phyloP scores from a whole-genome alignment of 2,329 filamentous ascomycete species.

The Pseudonectria foliicola region DNA sequence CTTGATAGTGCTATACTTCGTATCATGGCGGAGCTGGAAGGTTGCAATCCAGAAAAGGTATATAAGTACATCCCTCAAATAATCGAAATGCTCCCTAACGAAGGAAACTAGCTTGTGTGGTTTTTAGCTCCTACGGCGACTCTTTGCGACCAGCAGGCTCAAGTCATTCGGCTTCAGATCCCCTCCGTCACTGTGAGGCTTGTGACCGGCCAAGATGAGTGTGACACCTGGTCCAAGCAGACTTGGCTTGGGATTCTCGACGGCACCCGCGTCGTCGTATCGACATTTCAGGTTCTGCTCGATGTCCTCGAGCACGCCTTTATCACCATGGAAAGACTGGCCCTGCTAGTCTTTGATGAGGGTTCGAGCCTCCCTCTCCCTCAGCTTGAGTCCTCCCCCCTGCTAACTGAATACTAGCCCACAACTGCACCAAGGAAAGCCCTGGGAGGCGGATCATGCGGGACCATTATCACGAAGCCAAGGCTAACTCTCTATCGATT shows the following conservation, averaged over 20 bases:
- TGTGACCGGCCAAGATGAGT: constrained; percentile 59
- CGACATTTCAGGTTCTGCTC: constrained; percentile 66
- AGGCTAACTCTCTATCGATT: constrained; percentile 29
- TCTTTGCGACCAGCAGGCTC: constrained; percentile 59
- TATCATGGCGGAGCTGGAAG: constrained; percentile 58
- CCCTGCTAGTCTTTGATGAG: constrained; percentile 77
- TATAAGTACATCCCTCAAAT: not conserved
- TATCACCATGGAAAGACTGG: constrained; percentile 54
- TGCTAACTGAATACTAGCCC: constrained; percentile 45
- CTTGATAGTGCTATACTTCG: constrained; percentile 56
- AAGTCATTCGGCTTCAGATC: constrained; percentile 53
- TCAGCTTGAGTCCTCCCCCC: not conserved
- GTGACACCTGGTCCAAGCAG: constrained; percentile 64
- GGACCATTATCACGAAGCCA: constrained; percentile 56
- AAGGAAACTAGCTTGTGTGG: constrained; percentile 52
- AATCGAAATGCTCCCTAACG: constrained; percentile 5
- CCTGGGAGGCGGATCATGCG: constrained; percentile 66
- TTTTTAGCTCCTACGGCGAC: constrained; percentile 65
- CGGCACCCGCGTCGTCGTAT: constrained; percentile 65
- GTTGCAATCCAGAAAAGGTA: constrained; percentile 46
- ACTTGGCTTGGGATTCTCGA: constrained; percentile 62
- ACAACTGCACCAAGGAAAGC: constrained; percentile 61
- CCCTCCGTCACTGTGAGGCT: constrained; percentile 51
- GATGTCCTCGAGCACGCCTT: constrained; percentile 73
- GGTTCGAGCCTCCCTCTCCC: constrained; percentile 37